These are phyloP conservation scores for Chlamydomonas incerta DNA, from an alignment of 139 green algal species.

Conservation along the genomic window DNA sequence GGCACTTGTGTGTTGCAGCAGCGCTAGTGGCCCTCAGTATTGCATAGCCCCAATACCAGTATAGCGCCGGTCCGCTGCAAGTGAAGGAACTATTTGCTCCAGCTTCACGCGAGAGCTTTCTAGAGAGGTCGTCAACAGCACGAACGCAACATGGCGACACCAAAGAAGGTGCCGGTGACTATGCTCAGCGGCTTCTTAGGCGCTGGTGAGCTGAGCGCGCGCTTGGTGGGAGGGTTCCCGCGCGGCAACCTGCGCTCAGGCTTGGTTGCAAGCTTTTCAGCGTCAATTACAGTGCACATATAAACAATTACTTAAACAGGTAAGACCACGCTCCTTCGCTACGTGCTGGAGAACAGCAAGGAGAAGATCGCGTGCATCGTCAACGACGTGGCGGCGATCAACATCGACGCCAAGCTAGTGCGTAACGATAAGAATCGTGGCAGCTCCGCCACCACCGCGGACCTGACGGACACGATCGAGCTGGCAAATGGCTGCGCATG, in stretches of 20 bases:
- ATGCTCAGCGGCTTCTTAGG: constrained; percentile 89
- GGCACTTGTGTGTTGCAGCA: no score
- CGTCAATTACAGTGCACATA: background rate
- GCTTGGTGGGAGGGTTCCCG: background rate
- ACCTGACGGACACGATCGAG: constrained; percentile 95
- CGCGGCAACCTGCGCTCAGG: background rate
- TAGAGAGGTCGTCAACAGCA: no score
- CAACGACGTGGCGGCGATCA: constrained; percentile 93
- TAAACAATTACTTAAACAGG: constrained; percentile 57
- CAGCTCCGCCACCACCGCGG: constrained; percentile 57
- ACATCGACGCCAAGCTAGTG: constrained; percentile 96
- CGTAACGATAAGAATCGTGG: constrained; percentile 68
- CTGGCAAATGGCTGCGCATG: constrained; percentile 95
- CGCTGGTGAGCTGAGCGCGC: constrained; percentile 53
- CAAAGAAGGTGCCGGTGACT: constrained; percentile 69
- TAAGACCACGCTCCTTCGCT: constrained; percentile 92
- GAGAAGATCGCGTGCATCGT: constrained; percentile 95
- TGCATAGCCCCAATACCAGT: no score
- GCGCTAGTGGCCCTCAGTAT: no score
- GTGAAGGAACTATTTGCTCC: no score
- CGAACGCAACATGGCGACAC: background rate
- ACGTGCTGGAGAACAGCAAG: constrained; percentile 85
- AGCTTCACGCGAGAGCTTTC: no score
- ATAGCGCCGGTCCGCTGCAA: no score
- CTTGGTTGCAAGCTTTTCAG: background rate